Evolutionary conservation across 2,329 filamentous ascomycete species (phyloP).

Genomic region (Ophiostoma fasciatum): DNA sequence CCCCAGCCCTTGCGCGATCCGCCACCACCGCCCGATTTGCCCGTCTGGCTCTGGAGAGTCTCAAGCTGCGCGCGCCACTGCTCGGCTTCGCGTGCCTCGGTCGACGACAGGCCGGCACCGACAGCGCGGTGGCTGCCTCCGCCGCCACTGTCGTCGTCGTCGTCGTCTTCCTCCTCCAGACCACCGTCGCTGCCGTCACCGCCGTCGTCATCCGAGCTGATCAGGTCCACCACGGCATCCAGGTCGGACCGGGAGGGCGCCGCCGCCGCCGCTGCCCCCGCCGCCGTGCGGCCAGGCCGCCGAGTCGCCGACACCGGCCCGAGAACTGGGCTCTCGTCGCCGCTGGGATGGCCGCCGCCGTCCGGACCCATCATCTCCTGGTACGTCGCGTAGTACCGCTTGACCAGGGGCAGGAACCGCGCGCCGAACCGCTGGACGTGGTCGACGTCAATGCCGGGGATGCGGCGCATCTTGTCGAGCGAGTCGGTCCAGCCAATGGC

Average conservation of each 20-base stretch:
- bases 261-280: background rate
- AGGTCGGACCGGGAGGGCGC: slow-evolving; percentile 10
- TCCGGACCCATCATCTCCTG: slow-evolving; percentile 31
- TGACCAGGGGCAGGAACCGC: slow-evolving; percentile 45
- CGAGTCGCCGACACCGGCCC: slow-evolving; percentile 2
- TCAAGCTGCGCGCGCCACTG: slow-evolving; percentile 18
- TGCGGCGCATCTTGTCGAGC: slow-evolving; percentile 44
- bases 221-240: slow-evolving; percentile 38
- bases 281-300: background rate
- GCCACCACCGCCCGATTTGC: slow-evolving; percentile 8
- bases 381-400: slow-evolving; percentile 30
- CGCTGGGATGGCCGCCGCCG: slow-evolving; percentile 5
- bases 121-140: background rate
- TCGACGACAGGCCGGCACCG: background rate
- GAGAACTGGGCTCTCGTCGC: slow-evolving; percentile 1
- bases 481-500: slow-evolving; percentile 51
- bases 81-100: slow-evolving; percentile 13
- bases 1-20: slow-evolving; percentile 9
- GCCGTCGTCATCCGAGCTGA: slow-evolving; percentile 22
- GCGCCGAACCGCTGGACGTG: slow-evolving; percentile 48
- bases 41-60: slow-evolving; percentile 11
- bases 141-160: background rate
- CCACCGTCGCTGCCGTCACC: background rate
- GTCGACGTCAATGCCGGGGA: slow-evolving; percentile 46
- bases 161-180: background rate